Conservation (phyloP, 2,329 filamentous ascomycete species). For the Sclerotinia borealis region DNA sequence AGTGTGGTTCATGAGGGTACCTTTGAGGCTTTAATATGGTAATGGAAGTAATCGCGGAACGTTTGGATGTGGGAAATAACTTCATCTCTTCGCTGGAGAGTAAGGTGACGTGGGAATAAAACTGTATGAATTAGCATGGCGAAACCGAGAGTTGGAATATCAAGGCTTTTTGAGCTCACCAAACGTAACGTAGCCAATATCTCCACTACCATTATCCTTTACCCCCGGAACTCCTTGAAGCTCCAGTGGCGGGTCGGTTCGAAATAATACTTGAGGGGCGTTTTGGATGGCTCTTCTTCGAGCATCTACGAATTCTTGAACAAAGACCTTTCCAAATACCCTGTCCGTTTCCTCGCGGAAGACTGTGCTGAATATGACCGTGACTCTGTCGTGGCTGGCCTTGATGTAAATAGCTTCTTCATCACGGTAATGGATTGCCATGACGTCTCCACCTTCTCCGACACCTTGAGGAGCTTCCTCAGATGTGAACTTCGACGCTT, state of each 20-base stretch:
- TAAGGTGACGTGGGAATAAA: slow-evolving; percentile 91
- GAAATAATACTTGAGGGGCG: slow-evolving; percentile 93
- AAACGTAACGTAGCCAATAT: slow-evolving; percentile 97
- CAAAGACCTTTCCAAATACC: slow-evolving; percentile 96
- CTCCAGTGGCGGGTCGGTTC: slow-evolving; percentile 89
- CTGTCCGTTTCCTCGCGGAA: slow-evolving; percentile 97
- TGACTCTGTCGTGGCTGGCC: slow-evolving; percentile 93
- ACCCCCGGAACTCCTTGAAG: slow-evolving; percentile 83
- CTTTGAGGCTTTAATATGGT: slow-evolving; percentile 99
- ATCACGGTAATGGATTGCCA: slow-evolving; percentile 96
- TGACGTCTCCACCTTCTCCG: slow-evolving; percentile 82
- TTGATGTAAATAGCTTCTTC: slow-evolving; percentile 99
- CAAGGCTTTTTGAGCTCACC: slow-evolving; percentile 47
- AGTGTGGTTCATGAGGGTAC: slow-evolving; percentile 34
- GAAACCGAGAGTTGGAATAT: slow-evolving; percentile 17
- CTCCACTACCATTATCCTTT: slow-evolving; percentile 65
- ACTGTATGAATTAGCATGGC: slow-evolving; percentile 47
- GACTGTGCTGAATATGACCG: slow-evolving; percentile 97
- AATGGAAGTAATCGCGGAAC: slow-evolving; percentile 99
- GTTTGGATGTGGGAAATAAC: slow-evolving; percentile 99
- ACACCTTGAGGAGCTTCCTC: slow-evolving; percentile 92
- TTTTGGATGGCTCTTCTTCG: slow-evolving; percentile 94
- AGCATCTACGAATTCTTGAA: slow-evolving; percentile 98
- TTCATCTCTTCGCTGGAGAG: slow-evolving; percentile 81
- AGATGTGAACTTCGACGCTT: slow-evolving; percentile 85